Conservation (phyloP, 1,284 basidiomycete genomes). For the Ganoderma meredithae region DNA sequence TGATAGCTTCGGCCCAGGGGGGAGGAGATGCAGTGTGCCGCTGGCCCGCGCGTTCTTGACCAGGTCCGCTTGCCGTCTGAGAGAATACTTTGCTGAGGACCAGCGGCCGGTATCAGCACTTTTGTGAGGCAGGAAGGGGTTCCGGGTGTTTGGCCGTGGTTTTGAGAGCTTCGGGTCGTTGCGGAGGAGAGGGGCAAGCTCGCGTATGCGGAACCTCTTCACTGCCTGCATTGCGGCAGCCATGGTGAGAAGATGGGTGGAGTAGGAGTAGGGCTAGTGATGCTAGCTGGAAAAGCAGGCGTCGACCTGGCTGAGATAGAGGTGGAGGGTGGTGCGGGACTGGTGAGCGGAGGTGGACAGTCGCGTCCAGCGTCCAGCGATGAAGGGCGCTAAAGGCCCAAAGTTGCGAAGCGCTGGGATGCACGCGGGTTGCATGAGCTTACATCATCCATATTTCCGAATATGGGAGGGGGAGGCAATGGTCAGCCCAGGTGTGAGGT, state of each 20-base stretch:
- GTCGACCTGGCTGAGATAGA: constrained; percentile 3
- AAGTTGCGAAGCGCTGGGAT: background rate
- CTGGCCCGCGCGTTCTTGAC: constrained; percentile 70
- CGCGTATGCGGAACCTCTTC: constrained; percentile 42
- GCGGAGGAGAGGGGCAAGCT: constrained; percentile 33
- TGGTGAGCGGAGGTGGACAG: background rate
- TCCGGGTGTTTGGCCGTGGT: constrained; percentile 42
- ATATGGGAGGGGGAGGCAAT: constrained; percentile 30
- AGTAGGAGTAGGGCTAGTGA: background rate
- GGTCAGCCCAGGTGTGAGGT: constrained; percentile 30
- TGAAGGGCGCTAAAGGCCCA: background rate
- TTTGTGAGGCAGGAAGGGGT: constrained; percentile 73
- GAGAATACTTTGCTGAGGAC: constrained; percentile 72
- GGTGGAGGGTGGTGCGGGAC: background rate
- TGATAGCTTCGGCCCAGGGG: constrained; percentile 66
- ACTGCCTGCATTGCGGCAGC: constrained; percentile 39
- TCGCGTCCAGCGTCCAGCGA: background rate
- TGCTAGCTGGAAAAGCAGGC: background rate
- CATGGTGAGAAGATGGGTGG: constrained; percentile 4
- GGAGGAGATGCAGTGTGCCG: constrained; percentile 63
- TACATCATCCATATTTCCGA: constrained; percentile 28
- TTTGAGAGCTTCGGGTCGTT: constrained; percentile 15
- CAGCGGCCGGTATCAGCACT: constrained; percentile 69
- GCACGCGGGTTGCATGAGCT: constrained; percentile 6
- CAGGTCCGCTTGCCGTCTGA: constrained; percentile 78